These are phyloP conservation scores for Candida berthetii DNA, from an alignment of 805 yeast species.

Conservation along the genomic window DNA sequence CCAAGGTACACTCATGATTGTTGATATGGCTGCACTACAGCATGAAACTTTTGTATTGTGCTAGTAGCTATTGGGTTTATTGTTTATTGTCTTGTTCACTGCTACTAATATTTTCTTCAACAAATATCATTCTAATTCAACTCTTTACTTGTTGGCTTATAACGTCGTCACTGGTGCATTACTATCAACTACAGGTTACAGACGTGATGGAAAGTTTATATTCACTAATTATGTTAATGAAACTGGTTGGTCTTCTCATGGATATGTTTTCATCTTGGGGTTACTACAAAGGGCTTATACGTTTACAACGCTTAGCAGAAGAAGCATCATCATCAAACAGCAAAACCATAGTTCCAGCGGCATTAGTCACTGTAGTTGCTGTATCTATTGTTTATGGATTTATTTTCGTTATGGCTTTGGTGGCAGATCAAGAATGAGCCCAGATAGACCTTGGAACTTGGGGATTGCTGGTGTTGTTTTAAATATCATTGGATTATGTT, in stretches of 20 bases:
- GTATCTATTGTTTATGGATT: conserved; percentile 24
- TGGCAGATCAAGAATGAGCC: conserved; percentile 15
- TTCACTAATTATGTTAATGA: conserved; percentile 18
- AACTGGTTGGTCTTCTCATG: conserved; percentile 18
- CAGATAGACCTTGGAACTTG: conserved; percentile 19
- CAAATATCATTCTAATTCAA: conserved; percentile 17
- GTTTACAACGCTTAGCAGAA: conserved; percentile 28
- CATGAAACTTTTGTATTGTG: conserved; percentile 12
- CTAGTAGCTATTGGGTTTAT: conserved; percentile 16
- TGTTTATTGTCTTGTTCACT: conserved; percentile 13
- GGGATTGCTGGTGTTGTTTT: conserved; percentile 15
- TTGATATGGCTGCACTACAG: conserved; percentile 14
- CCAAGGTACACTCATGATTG: conserved; percentile 18
- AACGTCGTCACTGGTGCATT: conserved; percentile 14
- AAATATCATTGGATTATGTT: conserved; percentile 13
- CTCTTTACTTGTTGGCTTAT: conserved; percentile 11
- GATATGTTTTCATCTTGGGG: conserved; percentile 20
- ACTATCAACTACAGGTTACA: conserved; percentile 15
- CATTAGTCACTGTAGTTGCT: conserved; percentile 23
- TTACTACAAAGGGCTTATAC: conserved; percentile 20
- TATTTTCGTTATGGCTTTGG: conserved; percentile 25
- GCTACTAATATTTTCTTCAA: conserved; percentile 15
- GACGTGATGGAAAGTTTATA: conserved; percentile 18
- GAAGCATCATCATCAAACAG: conserved; percentile 21
- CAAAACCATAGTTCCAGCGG: conserved; percentile 25